Evolutionary conservation across 1,284 basidiomycete genomes (phyloP), one percentile per base, ranked within the genome.

Genomic region (Erythrobasidium hasegawianum): DNA sequence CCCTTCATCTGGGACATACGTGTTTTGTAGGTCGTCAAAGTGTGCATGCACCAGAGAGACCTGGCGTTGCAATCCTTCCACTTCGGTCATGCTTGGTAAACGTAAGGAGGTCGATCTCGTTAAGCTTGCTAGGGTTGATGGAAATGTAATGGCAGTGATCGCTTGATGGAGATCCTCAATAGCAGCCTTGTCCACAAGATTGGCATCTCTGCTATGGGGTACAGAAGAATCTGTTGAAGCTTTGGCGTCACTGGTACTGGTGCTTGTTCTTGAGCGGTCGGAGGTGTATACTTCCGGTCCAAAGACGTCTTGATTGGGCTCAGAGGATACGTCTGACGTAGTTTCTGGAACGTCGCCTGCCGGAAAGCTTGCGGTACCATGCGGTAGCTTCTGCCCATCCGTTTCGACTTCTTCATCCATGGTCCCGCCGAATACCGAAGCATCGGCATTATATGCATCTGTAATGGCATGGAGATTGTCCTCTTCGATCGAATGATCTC

Each of bases 11-110:
- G 78, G 78, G 3, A 73, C 52, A 2, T 18, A 41, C 10, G 85
- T 84, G 43, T n/a, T n/a, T 16, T 47, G n/a, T 13, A 90, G 75
- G 13, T 75, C 69, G 5, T 79, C 73, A 14, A 81, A 78, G 52
- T 85, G 83, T 20, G 77, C 75, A 13, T 73, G 40, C 14, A 40
- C 29, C 14, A 26, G 20, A 40, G 64, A 59, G n/a, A 66, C 24
- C 33, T 76, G 8, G 72, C 68, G 2, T 78, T 73, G 68, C 87
- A 82, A n/a, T 80, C 79, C 50, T 77, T 70, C 9, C 78, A 78
- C 74, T 86, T 80, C 60, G 75, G 41, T 58, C 7, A 7, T 7
- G 3, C 18, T 22, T 14, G 70, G 70, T 3, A 71, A 58, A 5
- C 55, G 57, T 11, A 33, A 11, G 5, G 33, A 33, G 11, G 33